Evolutionary conservation across 2,329 filamentous ascomycete species (phyloP).

Genomic region (Escovopsis sp.): DNA sequence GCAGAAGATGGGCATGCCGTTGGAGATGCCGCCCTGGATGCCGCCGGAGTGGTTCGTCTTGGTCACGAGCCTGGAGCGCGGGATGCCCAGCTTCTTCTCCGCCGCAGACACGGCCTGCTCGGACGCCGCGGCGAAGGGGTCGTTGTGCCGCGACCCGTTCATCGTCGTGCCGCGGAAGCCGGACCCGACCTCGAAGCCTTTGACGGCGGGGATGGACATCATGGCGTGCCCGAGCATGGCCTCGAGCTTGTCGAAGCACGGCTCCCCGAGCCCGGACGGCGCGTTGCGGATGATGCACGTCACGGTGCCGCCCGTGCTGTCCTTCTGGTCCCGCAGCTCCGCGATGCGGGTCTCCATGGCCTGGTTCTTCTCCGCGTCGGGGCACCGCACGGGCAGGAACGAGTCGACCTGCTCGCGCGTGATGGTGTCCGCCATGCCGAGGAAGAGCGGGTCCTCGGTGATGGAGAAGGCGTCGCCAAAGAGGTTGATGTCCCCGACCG

Average conservation of each 20-base stretch:
- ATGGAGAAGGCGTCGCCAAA: constrained; percentile 22
- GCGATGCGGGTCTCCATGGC: constrained; percentile 72
- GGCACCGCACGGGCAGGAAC: constrained; percentile 75
- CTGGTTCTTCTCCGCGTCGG: constrained; percentile 45
- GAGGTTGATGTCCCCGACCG: constrained; percentile 48
- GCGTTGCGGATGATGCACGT: constrained; percentile 85
- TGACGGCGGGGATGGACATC: constrained; percentile 87
- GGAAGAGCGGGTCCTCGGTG: constrained; percentile 72
- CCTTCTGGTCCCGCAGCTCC: constrained; percentile 59
- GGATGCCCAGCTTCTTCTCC: constrained; percentile 27
- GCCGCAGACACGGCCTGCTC: constrained; percentile 28
- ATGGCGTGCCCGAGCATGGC: constrained; percentile 85
- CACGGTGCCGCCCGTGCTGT: constrained; percentile 89
- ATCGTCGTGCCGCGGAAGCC: constrained; percentile 80
- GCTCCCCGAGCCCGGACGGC: constrained; percentile 79
- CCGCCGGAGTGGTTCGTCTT: constrained; percentile 92
- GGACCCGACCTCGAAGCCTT: constrained; percentile 89
- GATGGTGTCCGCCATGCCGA: constrained; percentile 57
- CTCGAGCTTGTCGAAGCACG: constrained; percentile 90
- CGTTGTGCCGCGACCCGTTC: constrained; percentile 79
- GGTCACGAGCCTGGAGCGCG: constrained; percentile 55
- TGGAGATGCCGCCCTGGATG: constrained; percentile 89
- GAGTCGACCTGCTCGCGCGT: constrained; percentile 65
- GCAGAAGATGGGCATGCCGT: constrained; percentile 91
- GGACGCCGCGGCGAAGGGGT: constrained; percentile 33